Evolutionary conservation across 2,329 filamentous ascomycete genomes (phyloP), one percentile per base, ranked within the genome.

Genomic region (Stagonosporopsis vannaccii): DNA sequence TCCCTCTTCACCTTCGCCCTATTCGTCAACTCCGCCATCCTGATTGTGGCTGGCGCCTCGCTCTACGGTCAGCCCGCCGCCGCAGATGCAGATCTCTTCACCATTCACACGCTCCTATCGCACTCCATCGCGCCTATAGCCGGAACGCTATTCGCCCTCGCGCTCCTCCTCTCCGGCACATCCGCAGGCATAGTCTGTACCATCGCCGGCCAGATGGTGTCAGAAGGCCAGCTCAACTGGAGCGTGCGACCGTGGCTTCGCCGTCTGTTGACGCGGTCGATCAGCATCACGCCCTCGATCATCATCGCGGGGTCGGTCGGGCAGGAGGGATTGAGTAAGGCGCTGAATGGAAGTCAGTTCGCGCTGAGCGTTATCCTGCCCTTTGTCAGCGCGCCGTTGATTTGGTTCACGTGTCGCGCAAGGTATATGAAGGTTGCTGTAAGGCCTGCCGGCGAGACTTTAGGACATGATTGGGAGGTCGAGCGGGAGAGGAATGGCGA

Each of bases 111-210:
- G 33, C 80, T 97, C 3, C 84, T 97, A 0, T 84, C 87, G 0
- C 68, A 75, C 0, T 88, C 85, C 51, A 86, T 97, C 47, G 87
- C 89, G 0, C 87, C 88, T 0, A 89, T 85, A 0, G 92, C 91
- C 0, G 92, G 91, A 1, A 90, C 90, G 2, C 81, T 96, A n/a
- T 96, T 96, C 61, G 91, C 91, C 0, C 80, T 96, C 2, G 91
- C 92, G 0, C 79, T 96, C 1, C 83, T 96, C 0, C 84, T 96
- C 0, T 93, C 89, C 0, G 92, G 92, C 8, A 84, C 91, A 12
- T 91, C 88, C 0, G 92, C 92, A 0, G 92, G 92, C 6, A 91
- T 96, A 32, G 89, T 96, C 2, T 96, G 92, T 78, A 96, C 92
- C 1, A 95, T 96, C 64, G 85, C 92, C 0, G 92, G 92, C 0